These are phyloP conservation scores for Tillandsia fasciculata DNA, from an alignment of 176 grass and related monocot genomes.

Conservation along the genomic window DNA sequence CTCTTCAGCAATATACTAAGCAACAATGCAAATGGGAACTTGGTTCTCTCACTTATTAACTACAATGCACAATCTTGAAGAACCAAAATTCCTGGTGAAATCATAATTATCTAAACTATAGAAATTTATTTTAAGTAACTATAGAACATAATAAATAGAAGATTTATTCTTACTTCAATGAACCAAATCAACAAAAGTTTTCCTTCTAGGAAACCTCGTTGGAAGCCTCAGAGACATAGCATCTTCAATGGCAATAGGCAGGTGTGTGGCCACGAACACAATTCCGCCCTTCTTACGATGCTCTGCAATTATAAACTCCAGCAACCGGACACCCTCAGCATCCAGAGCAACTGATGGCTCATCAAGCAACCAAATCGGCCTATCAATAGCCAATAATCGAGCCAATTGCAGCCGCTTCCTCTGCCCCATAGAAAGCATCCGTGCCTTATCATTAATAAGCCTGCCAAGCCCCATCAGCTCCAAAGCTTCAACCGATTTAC, in stretches of 20 bases:
- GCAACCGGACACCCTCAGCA: conserved; percentile 50
- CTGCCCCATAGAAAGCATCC: conserved; percentile 97
- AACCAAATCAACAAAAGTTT: conserved; percentile 75
- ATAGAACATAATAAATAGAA: conserved; percentile 23
- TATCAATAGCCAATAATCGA: conserved; percentile 69
- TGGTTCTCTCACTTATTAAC: too few relatives aligned
- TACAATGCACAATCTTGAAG: too few relatives aligned
- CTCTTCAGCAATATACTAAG: too few relatives aligned
- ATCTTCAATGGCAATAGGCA: conserved; percentile 80
- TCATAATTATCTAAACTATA: background rate
- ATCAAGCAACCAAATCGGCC: conserved; percentile 89
- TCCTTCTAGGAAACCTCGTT: conserved; percentile 73
- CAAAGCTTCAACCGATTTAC: conserved; percentile 41
- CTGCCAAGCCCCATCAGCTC: conserved; percentile 88
- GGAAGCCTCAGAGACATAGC: conserved; percentile 74
- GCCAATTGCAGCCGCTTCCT: conserved; percentile 76
- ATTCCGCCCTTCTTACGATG: conserved; percentile 90
- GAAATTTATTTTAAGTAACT: background rate
- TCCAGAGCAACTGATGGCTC: conserved; percentile 91
- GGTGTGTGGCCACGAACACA: conserved; percentile 78
- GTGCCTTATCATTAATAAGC: conserved; percentile 83
- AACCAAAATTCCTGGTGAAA: background rate
- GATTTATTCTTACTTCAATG: conserved; percentile 37
- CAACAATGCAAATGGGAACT: too few relatives aligned
- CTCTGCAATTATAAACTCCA: conserved; percentile 76